Evolutionary conservation across 345 rosid species (phyloP).

Genomic region (Hibiscus trionum): DNA sequence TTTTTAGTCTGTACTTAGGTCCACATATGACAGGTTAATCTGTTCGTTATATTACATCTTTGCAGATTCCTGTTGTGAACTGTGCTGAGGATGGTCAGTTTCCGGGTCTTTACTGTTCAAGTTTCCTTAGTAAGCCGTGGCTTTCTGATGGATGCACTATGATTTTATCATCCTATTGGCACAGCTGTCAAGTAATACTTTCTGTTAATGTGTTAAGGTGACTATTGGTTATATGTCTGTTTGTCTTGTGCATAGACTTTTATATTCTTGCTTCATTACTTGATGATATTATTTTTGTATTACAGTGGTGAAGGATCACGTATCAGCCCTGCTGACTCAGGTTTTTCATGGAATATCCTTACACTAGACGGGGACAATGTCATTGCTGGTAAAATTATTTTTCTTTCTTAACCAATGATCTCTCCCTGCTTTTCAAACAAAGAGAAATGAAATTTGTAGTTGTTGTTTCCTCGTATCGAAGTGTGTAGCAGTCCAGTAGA

Average conservation of each 20-base stretch:
- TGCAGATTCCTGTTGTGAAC: conserved; percentile 66
- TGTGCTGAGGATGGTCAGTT: conserved; percentile 65
- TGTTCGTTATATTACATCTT: conserved; percentile 5
- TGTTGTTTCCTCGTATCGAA: conserved; percentile 24
- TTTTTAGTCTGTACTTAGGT: background rate
- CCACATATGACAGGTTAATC: background rate
- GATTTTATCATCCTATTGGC: conserved; percentile 67
- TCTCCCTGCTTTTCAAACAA: background rate
- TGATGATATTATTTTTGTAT: conserved; percentile 15
- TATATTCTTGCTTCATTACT: background rate
- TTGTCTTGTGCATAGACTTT: background rate
- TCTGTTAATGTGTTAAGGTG: conserved; percentile 65
- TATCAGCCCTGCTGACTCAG: conserved; percentile 58
- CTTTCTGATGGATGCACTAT: conserved; percentile 82
- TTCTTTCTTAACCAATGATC: background rate
- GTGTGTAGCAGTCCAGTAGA: conserved; percentile 82
- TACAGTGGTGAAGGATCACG: conserved; percentile 61
- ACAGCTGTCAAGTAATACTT: conserved; percentile 61
- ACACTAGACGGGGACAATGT: conserved; percentile 66
- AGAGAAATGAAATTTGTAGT: conserved; percentile 10
- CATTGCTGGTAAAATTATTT: conserved; percentile 58
- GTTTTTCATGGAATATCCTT: conserved; percentile 60
- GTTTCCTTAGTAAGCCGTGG: conserved; percentile 61
- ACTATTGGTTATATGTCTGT: background rate
- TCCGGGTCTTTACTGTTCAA: conserved; percentile 70